Evolutionary conservation across 2,329 filamentous ascomycete species (phyloP), one percentile per base, ranked within the genome.

Genomic region (Arthrobotrys sphaeroides): DNA sequence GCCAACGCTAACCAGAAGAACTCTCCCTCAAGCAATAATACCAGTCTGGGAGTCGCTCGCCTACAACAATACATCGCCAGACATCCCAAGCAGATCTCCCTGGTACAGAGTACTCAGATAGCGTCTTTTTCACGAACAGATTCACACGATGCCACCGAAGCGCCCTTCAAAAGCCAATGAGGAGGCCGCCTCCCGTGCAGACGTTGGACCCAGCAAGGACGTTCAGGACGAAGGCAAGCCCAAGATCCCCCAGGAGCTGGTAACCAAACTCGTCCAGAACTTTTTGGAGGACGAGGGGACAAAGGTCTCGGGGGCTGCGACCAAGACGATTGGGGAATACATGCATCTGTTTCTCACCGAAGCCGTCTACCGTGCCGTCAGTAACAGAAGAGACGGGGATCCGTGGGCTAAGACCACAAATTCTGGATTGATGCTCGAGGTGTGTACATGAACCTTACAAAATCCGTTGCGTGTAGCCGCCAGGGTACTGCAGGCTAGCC

Each of bases 261-360:
- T 74, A 16, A 62, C 70, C 13, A 74, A 68, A 40, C 55, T 74
- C n/a, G 55, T 74, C 43, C 68, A 68, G 62, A 74, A 74, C 62
- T 74, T 68, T 49, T 61, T 74, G 24, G 70, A 74, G 40, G 70
- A 74, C 20, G 70, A 74, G 24, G 70, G 70, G n/a, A 74, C 70
- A 26, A 74, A 74, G 42, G 55, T 74, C 33, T 68, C 70, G 13
- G 64, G 55, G 24, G 62, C 70, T 68, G 70, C 70, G 18, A 74
- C 62, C 1, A 68, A 74, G 26, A 74, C 70, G 3, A 57, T 74
- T 26, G 70, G 64, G 31, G 62, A 74, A 43, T 74, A 74, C 62
- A 74, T 74, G 70, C 70, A 74, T 61, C 64, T 74, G 2, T 74
- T 74, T n/a, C 47, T 74, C 26, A 74, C 70, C 4, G 70, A 74